Conservation (phyloP, 371 early-diverging fungal species). For the Mortierella sp. region DNA sequence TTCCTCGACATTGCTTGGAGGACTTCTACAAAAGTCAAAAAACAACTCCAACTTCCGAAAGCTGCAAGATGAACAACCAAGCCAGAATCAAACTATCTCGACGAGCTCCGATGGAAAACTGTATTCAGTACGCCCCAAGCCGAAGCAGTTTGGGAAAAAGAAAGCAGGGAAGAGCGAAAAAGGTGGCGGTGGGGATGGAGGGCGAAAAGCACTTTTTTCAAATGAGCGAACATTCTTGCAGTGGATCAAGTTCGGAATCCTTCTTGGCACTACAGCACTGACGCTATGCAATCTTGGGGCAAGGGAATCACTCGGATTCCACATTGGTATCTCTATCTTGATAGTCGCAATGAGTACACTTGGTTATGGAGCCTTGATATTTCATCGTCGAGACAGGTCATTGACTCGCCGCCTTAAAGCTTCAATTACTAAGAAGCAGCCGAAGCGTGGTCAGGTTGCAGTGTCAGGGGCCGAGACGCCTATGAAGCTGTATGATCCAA, state of each 20-base stretch:
- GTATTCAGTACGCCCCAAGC: conserved; percentile 35
- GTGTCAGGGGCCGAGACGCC: not conserved
- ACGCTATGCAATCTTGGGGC: conserved; percentile 42
- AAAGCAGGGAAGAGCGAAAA: conserved; percentile 1
- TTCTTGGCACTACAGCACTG: conserved; percentile 35
- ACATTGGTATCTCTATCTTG: conserved; percentile 21
- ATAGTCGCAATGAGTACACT: conserved; percentile 33
- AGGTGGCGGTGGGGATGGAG: conserved; percentile 27
- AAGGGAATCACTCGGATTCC: conserved; percentile 23
- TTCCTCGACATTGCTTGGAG: conserved; percentile 32
- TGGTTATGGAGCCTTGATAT: conserved; percentile 24
- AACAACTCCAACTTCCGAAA: conserved; percentile 8
- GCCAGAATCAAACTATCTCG: conserved; percentile 20
- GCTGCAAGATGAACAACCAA: conserved; percentile 6
- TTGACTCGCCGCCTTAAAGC: conserved; percentile 19
- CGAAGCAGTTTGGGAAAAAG: conserved; percentile 33
- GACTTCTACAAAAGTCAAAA: conserved; percentile 21
- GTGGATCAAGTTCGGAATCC: conserved; percentile 49
- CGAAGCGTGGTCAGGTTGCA: not conserved
- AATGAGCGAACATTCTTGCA: conserved; percentile 45
- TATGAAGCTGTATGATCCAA: not conserved
- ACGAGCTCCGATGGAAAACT: conserved; percentile 23
- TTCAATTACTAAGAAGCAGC: conserved; percentile 21
- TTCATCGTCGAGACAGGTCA: conserved; percentile 43
- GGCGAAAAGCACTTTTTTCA: conserved; percentile 32